A percentile compares a stretch with the other conserved stretches of the same genome.
phyloP scores from a whole-genome alignment of 768 basidiomycete species.

The Stropharia rugosoannulata region DNA sequence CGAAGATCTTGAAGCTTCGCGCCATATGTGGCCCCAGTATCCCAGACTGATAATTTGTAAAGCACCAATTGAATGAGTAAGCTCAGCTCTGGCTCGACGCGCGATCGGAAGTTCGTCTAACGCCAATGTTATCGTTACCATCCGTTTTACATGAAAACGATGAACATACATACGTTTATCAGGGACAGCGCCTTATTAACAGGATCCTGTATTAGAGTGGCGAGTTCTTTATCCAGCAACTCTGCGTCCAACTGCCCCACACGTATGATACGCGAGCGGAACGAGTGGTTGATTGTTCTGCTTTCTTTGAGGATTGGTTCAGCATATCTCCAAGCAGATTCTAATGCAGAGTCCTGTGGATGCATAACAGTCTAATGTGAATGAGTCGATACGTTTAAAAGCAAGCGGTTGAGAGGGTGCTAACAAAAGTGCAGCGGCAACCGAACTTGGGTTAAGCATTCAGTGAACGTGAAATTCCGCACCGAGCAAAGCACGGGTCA shows the following conservation, averaged over 20 bases:
- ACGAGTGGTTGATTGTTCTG: constrained; percentile 25
- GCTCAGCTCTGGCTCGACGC: constrained; percentile 72
- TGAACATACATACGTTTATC: constrained; percentile 53
- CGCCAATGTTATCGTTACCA: constrained; percentile 7
- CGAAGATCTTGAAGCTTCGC: constrained; percentile 78
- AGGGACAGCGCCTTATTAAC: constrained; percentile 67
- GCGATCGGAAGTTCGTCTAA: constrained; percentile 57
- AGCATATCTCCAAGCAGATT: constrained; percentile 63
- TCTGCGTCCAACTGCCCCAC: constrained; percentile 93
- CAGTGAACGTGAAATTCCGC: constrained; percentile 15
- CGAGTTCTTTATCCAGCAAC: constrained; percentile 85
- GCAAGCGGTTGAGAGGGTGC: neutral
- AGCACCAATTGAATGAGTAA: constrained; percentile 70
- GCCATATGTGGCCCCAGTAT: constrained; percentile 78
- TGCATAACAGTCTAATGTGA: constrained; percentile 2
- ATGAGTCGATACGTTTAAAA: neutral
- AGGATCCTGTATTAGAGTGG: constrained; percentile 80
- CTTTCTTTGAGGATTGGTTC: constrained; percentile 50
- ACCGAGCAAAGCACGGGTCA: no score
- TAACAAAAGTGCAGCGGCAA: neutral
- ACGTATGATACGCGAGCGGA: constrained; percentile 55
- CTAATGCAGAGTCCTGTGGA: constrained; percentile 37
- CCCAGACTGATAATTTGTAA: constrained; percentile 85
- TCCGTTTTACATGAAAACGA: neutral
- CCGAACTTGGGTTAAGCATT: neutral